Conservation (phyloP, 192 early-diverging fungal species). For the Umbelopsis sp. region DNA sequence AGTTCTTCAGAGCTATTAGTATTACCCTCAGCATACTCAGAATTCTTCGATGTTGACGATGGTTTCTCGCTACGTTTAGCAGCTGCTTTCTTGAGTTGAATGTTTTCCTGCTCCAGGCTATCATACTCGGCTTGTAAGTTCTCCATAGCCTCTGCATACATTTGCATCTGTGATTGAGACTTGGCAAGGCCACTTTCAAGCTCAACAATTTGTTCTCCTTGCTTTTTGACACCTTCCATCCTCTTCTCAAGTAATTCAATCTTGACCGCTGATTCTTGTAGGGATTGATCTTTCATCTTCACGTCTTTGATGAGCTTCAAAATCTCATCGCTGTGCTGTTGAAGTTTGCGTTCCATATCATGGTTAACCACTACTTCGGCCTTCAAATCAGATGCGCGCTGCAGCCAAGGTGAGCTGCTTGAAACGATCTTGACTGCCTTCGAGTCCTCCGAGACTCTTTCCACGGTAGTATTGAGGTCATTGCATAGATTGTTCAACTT, state of each 20-base stretch:
- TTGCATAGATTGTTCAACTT: slow-evolving; percentile 47
- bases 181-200: slow-evolving; percentile 63
- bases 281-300: slow-evolving; percentile 72
- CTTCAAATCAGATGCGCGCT: slow-evolving; percentile 80
- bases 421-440: slow-evolving; percentile 50
- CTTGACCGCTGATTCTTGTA: slow-evolving; percentile 76
- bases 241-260: slow-evolving; percentile 85
- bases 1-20: background rate
- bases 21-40: slow-evolving; percentile 2
- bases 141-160: slow-evolving; percentile 75
- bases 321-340: slow-evolving; percentile 78
- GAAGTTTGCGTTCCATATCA: slow-evolving; percentile 77
- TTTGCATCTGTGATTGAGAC: slow-evolving; percentile 59
- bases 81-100: slow-evolving; percentile 44
- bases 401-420: slow-evolving; percentile 74
- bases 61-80: slow-evolving; percentile 25
- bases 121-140: slow-evolving; percentile 72
- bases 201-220: slow-evolving; percentile 59
- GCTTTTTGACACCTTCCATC: slow-evolving; percentile 65
- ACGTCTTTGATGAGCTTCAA: slow-evolving; percentile 76
- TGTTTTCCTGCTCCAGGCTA: slow-evolving; percentile 67
- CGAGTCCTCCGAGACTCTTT: slow-evolving; percentile 52
- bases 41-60: slow-evolving; percentile 5
- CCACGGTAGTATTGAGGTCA: slow-evolving; percentile 50
- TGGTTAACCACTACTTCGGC: slow-evolving; percentile 77